A percentile compares a stretch with the other conserved stretches of the same genome.
phyloP scores from a whole-genome alignment of 2,329 filamentous ascomycete species.

The Lachnellula willkommii region DNA sequence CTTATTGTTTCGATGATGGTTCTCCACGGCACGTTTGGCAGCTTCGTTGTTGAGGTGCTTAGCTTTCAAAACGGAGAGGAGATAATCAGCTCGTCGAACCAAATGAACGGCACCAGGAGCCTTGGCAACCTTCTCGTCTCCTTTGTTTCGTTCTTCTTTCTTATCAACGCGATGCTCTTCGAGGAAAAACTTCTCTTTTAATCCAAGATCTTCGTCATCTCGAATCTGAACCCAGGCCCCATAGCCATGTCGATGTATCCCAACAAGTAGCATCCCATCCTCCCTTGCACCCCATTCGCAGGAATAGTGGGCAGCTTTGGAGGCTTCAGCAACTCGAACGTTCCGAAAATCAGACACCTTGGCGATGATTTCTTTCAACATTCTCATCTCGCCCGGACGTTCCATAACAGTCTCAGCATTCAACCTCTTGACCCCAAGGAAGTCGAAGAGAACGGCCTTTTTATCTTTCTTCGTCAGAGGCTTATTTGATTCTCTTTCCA shows the following conservation, averaged over 20 bases:
- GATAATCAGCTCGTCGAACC: conserved; percentile 88
- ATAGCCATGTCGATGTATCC: conserved; percentile 89
- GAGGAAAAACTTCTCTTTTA: conserved; percentile 88
- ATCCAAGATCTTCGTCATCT: conserved; percentile 79
- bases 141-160: conserved; percentile 83
- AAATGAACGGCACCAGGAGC: conserved; percentile 97
- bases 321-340: conserved; percentile 86
- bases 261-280: conserved; percentile 94
- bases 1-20: conserved; percentile 93
- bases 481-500: conserved; percentile 70
- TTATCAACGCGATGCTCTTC: conserved; percentile 98
- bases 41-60: conserved; percentile 73
- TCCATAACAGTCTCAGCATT: conserved; percentile 95
- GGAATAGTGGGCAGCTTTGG: conserved; percentile 85
- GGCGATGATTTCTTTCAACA: conserved; percentile 70
- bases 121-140: conserved; percentile 66
- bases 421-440: conserved; percentile 85
- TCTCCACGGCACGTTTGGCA: conserved; percentile 77
- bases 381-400: conserved; percentile 79
- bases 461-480: conserved; percentile 91
- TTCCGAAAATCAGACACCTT: conserved; percentile 64
- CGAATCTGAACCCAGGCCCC: conserved; percentile 93
- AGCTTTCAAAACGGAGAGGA: conserved; percentile 86
- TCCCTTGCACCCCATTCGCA: conserved; percentile 90
- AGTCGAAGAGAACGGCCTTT: conserved; percentile 94